phyloP scores from a whole-genome alignment of 2,329 filamentous ascomycete genomes.

The Fusarium fracticaudum region DNA sequence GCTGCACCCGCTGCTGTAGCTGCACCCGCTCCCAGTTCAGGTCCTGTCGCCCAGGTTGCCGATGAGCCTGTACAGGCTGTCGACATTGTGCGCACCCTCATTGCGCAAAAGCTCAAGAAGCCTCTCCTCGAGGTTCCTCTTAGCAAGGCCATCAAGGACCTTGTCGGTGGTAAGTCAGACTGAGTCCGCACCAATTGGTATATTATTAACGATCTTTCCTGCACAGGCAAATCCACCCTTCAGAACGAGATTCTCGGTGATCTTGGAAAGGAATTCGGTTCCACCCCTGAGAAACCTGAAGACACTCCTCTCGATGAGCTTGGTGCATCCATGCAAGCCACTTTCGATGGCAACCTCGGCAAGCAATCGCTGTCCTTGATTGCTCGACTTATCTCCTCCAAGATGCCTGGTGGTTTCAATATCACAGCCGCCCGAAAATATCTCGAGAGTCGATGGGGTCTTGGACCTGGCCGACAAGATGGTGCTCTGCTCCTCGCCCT shows the following conservation, averaged over 20 bases:
- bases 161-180: slow-evolving; percentile 86
- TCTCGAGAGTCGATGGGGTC: slow-evolving; percentile 91
- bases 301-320: slow-evolving; percentile 96
- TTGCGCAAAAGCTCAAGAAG: slow-evolving; percentile 99
- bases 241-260: slow-evolving; percentile 99
- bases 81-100: slow-evolving; percentile 87
- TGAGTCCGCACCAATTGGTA: background rate
- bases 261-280: slow-evolving; percentile 97
- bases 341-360: slow-evolving; percentile 98
- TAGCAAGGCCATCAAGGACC: slow-evolving; percentile 97
- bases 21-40: slow-evolving; percentile 73
- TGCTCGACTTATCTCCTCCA: slow-evolving; percentile 94
- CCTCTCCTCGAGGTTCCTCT: slow-evolving; percentile 86
- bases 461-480: slow-evolving; percentile 88
- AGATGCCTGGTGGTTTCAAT: slow-evolving; percentile 99
- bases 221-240: slow-evolving; percentile 90
- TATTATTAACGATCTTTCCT: slow-evolving; percentile 18
- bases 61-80: slow-evolving; percentile 89
- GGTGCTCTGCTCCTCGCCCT: slow-evolving; percentile 87
- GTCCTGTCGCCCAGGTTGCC: slow-evolving; percentile 85
- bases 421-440: slow-evolving; percentile 97
- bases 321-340: slow-evolving; percentile 93
- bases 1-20: slow-evolving; percentile 66
- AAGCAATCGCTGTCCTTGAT: slow-evolving; percentile 95
- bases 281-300: slow-evolving; percentile 97